Base-by-base conservation (phyloP, 495 filamentous ascomycete genomes). In the Podospora pseudocomata region DNA sequence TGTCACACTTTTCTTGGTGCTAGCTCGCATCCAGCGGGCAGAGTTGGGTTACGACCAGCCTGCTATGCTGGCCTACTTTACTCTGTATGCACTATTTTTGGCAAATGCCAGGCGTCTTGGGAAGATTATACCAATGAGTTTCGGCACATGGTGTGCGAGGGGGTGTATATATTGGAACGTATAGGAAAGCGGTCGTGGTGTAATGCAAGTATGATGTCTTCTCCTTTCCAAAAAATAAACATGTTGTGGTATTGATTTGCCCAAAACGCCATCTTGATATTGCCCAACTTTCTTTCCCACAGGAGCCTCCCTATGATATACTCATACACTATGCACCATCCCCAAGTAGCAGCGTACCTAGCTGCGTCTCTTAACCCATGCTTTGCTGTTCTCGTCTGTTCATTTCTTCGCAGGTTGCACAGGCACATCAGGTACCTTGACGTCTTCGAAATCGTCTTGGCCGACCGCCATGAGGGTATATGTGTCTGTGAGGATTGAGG, bases 401-500 rank as follows among this genome's bases (percentile, higher is more conserved):
- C 61, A 80, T 60, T 76, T 80, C 71, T 73, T 79, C 32, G 56
- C 62, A 23, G 15, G 27, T n/a, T 34, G 9, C n/a, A 68, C 67
- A 7, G 75, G 89, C 6, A 85, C 82, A 74, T 91, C 89, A 61
- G 94, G 93, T 57, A 96, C 88, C 73, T 87, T 87, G 65, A 99
- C 93, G 76, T 99, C 95, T 72, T 94, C 92, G 86, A 99, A 99
- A 68, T 99, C 93, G 78, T 99, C 95, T 80, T 98, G 96, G 49
- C 93, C 90, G 75, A 99, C 89, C 27, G 91, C 93, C 64, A 82
- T 84, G 75, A 99, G 91, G 9, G 95, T 98, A 79, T 90, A 98
- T 64, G 87, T 80, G 76, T 97, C 95, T 99, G 68, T 65, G 65
- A 60, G 44, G 16, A 62, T 28, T n/a, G 16, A n/a, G 18, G 16